A percentile compares a stretch with the other conserved stretches of the same genome.
Evolutionary conservation across 78 protist species (phyloP).

Genomic region (Acrasis kona): DNA sequence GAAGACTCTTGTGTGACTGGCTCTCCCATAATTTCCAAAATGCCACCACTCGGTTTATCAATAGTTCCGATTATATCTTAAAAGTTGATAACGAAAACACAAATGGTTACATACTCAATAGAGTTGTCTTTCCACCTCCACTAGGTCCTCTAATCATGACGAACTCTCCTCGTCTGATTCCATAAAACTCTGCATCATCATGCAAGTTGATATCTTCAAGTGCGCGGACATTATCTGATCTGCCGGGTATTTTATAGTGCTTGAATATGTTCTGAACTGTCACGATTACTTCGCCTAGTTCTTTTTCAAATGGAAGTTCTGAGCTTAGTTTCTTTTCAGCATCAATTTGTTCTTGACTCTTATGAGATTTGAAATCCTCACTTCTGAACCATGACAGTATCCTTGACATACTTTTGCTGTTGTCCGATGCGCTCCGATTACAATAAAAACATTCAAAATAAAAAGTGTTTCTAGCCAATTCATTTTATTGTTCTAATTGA

Average conservation of each 20-base stretch:
- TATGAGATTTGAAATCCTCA: too few species aligned
- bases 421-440: too few species aligned
- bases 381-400: too few species aligned
- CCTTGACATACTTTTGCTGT: too few species aligned
- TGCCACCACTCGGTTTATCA: slow-evolving; percentile 61
- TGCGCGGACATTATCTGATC: slow-evolving; percentile 60
- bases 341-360: too few species aligned
- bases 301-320: background rate
- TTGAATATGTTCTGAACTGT: background rate
- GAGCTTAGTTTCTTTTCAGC: too few species aligned
- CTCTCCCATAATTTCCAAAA: slow-evolving; percentile 40
- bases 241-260: slow-evolving; percentile 43
- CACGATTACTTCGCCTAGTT: slow-evolving; percentile 6
- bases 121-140: slow-evolving; percentile 91
- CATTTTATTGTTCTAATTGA: too few species aligned
- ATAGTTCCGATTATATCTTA: slow-evolving; percentile 78
- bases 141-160: slow-evolving; percentile 87
- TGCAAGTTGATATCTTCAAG: slow-evolving; percentile 47
- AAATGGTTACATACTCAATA: slow-evolving; percentile 16
- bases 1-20: slow-evolving; percentile 32
- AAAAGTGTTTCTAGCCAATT: too few species aligned
- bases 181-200: slow-evolving; percentile 12
- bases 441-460: too few species aligned
- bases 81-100: background rate
- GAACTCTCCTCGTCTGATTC: slow-evolving; percentile 72